phyloP scores from a whole-genome alignment of 805 yeast species.

The Ascoidea rubescens region DNA sequence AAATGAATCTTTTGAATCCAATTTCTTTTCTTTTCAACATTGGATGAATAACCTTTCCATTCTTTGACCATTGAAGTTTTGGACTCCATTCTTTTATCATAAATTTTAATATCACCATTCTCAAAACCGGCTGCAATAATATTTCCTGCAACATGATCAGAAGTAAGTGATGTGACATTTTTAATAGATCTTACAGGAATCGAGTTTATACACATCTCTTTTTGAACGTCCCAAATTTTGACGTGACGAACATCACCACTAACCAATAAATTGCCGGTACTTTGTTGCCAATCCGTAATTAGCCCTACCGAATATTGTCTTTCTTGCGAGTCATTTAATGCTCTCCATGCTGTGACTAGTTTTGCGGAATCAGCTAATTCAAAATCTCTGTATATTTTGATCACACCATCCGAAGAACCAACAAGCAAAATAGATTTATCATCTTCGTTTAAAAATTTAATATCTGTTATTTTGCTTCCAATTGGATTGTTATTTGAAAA shows the following conservation, averaged over 20 bases:
- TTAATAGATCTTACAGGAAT: constrained; percentile 86
- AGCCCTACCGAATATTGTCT: constrained; percentile 76
- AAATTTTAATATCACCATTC: constrained; percentile 75
- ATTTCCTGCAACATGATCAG: constrained; percentile 85
- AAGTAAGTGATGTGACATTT: constrained; percentile 77
- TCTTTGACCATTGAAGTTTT: constrained; percentile 74
- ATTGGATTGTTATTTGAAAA: constrained; percentile 77
- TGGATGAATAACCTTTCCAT: constrained; percentile 45
- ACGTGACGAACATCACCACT: constrained; percentile 93
- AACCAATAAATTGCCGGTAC: constrained; percentile 77
- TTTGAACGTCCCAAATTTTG: constrained; percentile 91
- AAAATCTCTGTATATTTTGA: constrained; percentile 71
- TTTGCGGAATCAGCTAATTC: constrained; percentile 41
- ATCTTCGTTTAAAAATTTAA: constrained; percentile 82
- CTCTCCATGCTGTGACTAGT: constrained; percentile 83
- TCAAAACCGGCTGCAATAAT: constrained; percentile 64
- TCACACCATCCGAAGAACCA: constrained; percentile 91
- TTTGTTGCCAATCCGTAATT: constrained; percentile 93
- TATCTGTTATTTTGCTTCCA: constrained; percentile 80
- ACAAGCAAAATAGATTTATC: constrained; percentile 74
- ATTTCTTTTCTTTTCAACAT: constrained; percentile 24
- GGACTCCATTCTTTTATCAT: constrained; percentile 77
- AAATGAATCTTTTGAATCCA: constrained; percentile 72
- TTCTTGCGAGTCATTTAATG: constrained; percentile 69
- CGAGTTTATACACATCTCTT: constrained; percentile 75